Conservation (phyloP, 2,329 filamentous ascomycete species). For the Tolypocladium endophyticum region DNA sequence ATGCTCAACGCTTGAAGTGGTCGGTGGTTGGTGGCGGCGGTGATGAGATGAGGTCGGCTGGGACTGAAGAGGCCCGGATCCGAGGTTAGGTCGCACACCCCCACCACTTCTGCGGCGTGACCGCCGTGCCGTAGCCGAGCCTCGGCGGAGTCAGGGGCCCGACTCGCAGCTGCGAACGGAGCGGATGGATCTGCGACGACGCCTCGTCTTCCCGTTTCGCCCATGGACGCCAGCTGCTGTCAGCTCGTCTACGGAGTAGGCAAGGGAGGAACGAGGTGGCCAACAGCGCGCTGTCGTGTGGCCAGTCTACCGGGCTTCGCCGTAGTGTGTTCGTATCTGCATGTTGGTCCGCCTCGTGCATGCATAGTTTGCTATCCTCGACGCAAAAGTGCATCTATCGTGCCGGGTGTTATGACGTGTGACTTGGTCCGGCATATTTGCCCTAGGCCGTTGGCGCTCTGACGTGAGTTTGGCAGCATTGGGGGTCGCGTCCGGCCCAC, state of each 20-base stretch:
- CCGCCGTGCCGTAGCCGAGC: neutral
- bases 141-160: too few species aligned
- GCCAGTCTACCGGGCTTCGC: neutral
- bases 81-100: neutral
- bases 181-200: too few species aligned
- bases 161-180: too few species aligned
- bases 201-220: too few species aligned
- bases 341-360: neutral
- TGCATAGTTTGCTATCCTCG: neutral
- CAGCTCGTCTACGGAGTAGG: neutral
- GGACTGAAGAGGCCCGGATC: neutral
- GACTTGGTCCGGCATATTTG: neutral
- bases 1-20: neutral
- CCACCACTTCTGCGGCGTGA: too few species aligned
- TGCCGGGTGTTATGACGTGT: neutral
- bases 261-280: neutral
- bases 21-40: neutral
- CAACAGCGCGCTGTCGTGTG: neutral
- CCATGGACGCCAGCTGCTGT: neutral
- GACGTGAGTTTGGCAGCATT: neutral
- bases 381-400: neutral
- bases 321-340: neutral
- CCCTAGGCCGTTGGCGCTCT: too few species aligned
- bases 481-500: too few species aligned
- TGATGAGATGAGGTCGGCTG: neutral